Base-by-base conservation (phyloP, 768 basidiomycete genomes). In the Cubamyces lactineus region DNA sequence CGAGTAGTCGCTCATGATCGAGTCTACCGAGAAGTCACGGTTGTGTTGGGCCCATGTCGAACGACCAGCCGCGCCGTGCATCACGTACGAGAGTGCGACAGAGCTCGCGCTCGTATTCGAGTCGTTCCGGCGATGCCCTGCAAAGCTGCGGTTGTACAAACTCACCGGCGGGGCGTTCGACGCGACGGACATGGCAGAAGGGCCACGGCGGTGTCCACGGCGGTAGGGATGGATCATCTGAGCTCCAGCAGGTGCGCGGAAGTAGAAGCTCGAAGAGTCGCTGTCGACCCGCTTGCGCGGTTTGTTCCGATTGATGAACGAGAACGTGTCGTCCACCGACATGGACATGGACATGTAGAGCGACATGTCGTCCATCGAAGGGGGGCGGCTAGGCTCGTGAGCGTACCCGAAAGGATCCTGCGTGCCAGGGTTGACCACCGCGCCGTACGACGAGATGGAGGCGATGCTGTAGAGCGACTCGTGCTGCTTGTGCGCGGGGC, bases 241-340 rank as follows among this genome's bases (percentile, higher is more conserved):
- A 0, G 75, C 66, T 0, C 66, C 49, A 5, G 65, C 60, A 2
- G 80, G 77, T 0, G 83, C 75, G 30, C 76, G 80, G 82, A 88
- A 89, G 67, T 89, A 91, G 76, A 91, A 91, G 70, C 87, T 91
- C 0, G 89, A 91, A 0, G 86, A 82, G 66, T 92, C 89, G 57
- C 88, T 91, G 28, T 88, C 90, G 13, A 89, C 84, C 11, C 90
- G 82, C 45, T 72, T 76, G 34, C 82, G 80, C 24, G 72, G 78
- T 55, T 71, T 71, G 54, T 75, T 73, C 23, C 67, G 66, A 52
- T 71, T 73, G 26, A 80, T 69, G 78, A 88, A 92, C 0, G 84
- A 84, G 72, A 92, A 92, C 0, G 89, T 91, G 60, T 92, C 89
- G 41, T 91, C 89, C 7, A 90, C 78, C 1, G 77, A 70, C 30